Evolutionary conservation across 1,284 basidiomycete genomes (phyloP).

Genomic region (Lignosus rhinocerotis): DNA sequence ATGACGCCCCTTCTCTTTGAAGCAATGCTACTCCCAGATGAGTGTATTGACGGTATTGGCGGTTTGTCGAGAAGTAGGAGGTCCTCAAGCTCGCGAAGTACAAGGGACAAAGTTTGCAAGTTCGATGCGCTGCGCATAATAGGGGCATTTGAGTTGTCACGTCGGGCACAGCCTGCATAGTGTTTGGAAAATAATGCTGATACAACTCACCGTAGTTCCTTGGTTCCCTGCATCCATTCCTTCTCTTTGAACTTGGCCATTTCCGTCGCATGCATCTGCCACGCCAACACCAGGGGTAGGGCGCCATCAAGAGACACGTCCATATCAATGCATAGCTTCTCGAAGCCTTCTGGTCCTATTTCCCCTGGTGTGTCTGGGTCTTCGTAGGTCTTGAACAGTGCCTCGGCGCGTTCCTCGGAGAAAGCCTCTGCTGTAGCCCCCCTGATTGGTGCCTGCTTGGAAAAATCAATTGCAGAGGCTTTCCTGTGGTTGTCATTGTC

Average conservation of each 20-base stretch:
- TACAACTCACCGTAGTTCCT: slow-evolving; percentile 52
- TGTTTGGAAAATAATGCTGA: background rate
- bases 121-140: slow-evolving; percentile 54
- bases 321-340: slow-evolving; percentile 62
- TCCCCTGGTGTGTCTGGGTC: slow-evolving; percentile 57
- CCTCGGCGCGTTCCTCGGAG: slow-evolving; percentile 46
- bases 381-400: slow-evolving; percentile 63
- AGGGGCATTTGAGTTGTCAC: background rate
- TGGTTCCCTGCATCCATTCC: slow-evolving; percentile 68
- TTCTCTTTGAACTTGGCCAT: slow-evolving; percentile 66
- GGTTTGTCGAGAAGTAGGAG: slow-evolving; percentile 56
- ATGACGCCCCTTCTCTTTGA: slow-evolving; percentile 38
- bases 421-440: slow-evolving; percentile 44
- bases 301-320: slow-evolving; percentile 69
- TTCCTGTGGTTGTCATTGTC: slow-evolving; percentile 11
- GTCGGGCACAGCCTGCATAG: background rate
- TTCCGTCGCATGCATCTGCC: slow-evolving; percentile 67
- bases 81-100: slow-evolving; percentile 60
- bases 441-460: slow-evolving; percentile 14
- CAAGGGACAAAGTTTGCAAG: slow-evolving; percentile 46
- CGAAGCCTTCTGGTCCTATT: slow-evolving; percentile 70
- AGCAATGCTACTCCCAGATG: slow-evolving; percentile 22
- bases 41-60: slow-evolving; percentile 33
- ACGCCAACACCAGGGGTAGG: slow-evolving; percentile 67
- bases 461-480: background rate